phyloP scores from a whole-genome alignment of 768 basidiomycete genomes.

The Trametes cingulata region DNA sequence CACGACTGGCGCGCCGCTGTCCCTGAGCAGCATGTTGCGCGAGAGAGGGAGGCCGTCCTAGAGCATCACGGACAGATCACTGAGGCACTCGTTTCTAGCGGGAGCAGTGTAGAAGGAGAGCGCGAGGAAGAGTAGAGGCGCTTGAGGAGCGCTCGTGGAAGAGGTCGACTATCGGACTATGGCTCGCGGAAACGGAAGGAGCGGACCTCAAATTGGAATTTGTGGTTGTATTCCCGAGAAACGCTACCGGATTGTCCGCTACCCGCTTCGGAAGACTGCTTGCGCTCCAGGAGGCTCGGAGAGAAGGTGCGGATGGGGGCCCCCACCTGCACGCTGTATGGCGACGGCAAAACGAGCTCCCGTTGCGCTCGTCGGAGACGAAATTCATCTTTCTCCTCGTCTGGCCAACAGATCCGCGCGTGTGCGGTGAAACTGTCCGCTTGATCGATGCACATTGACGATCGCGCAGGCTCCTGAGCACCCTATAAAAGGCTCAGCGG shows the following conservation, averaged over 20 bases:
- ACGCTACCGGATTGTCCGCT: neutral
- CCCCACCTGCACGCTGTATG: neutral
- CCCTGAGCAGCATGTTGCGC: neutral
- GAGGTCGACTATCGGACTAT: slow-evolving; percentile 6
- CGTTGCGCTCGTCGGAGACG: slow-evolving; percentile 11
- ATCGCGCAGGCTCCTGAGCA: neutral
- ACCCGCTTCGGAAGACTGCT: neutral
- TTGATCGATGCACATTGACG: slow-evolving; percentile 15
- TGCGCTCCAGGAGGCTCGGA: neutral
- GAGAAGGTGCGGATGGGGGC: neutral
- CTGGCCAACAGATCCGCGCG: slow-evolving; percentile 10
- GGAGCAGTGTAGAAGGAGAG: no score
- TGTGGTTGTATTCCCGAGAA: neutral
- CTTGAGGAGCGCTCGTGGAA: neutral
- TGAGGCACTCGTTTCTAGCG: neutral
- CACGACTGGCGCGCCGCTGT: neutral
- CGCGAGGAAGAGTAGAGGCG: neutral
- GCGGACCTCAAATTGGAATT: slow-evolving; percentile 20
- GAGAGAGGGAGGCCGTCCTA: neutral
- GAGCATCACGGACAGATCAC: no score
- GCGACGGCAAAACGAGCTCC: neutral
- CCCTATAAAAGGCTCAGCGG: neutral
- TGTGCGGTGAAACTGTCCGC: slow-evolving; percentile 1
- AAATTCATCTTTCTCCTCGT: slow-evolving; percentile 4
- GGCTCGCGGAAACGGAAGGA: slow-evolving; percentile 17